A percentile compares a stretch with the other conserved stretches of the same genome.
Conservation (phyloP, 169 alveolate genomes). For the Condylostoma magnum region DNA sequence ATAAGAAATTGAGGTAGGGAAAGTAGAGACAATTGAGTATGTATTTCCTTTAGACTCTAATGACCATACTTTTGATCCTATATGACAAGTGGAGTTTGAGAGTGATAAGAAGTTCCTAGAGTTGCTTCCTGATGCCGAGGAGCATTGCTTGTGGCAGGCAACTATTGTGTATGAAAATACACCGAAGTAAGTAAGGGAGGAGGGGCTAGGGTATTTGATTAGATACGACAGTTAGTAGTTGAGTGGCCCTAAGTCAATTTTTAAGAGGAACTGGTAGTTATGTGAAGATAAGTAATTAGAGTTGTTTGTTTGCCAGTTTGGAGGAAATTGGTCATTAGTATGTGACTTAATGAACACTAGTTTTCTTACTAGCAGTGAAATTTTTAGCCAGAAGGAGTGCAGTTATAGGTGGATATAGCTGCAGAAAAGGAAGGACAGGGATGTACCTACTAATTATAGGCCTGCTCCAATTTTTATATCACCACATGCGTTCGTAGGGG, state of each 20-base stretch:
- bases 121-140: conserved; percentile 25
- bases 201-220: not conserved
- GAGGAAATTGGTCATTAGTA: conserved; percentile 26
- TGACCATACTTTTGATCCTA: not conserved
- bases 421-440: conserved; percentile 19
- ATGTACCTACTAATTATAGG: not conserved
- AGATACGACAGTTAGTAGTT: not conserved
- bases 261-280: not conserved
- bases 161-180: no score
- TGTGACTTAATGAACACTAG: conserved; percentile 6
- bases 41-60: not conserved
- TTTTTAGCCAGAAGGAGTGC: conserved; percentile 11
- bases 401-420: not conserved
- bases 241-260: not conserved
- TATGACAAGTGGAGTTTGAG: not conserved
- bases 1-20: not conserved
- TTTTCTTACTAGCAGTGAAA: not conserved
- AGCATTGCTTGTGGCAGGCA: not conserved
- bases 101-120: conserved; percentile 1
- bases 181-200: not conserved
- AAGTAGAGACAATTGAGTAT: conserved; percentile 4
- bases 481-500: no score
- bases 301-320: conserved; percentile 14
- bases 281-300: conserved; percentile 13
- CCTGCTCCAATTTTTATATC: conserved; percentile 9